These are phyloP conservation scores for Gamarada debralockiae DNA, from an alignment of 495 filamentous ascomycete species.

Conservation along the genomic window DNA sequence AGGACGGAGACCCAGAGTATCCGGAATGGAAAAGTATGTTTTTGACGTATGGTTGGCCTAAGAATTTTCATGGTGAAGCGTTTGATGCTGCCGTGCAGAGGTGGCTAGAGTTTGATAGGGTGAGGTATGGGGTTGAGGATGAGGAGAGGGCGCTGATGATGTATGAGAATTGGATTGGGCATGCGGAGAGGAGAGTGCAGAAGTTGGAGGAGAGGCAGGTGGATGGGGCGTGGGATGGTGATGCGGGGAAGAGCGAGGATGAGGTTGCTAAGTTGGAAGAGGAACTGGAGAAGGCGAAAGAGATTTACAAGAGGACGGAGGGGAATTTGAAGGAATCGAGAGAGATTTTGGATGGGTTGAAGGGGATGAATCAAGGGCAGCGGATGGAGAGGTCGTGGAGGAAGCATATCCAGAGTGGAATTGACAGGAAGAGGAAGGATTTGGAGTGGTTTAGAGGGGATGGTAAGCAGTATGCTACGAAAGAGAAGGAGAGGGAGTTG, in stretches of 20 bases:
- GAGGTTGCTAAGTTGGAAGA: constrained; percentile 3
- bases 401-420: not conserved
- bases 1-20: not conserved
- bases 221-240: constrained; percentile 3
- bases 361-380: not conserved
- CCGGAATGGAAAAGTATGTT: constrained; percentile 1
- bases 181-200: not conserved
- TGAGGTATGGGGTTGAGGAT: not conserved
- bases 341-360: not conserved
- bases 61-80: not conserved
- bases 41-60: constrained; percentile 4
- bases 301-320: not conserved
- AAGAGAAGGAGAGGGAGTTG: not conserved
- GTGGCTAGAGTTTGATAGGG: not conserved
- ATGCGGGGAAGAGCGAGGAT: not conserved
- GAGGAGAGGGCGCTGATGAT: not conserved
- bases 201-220: not conserved
- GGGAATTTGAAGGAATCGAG: not conserved
- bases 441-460: not conserved
- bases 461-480: not conserved
- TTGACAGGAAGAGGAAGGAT: not conserved
- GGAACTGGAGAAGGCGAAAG: not conserved
- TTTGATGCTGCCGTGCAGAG: constrained; percentile 4
- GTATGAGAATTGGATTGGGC: not conserved
- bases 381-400: constrained; percentile 2